phyloP scores from a whole-genome alignment of 129 eudicot genomes.

The sunflower (Helianthus annuus) region DNA sequence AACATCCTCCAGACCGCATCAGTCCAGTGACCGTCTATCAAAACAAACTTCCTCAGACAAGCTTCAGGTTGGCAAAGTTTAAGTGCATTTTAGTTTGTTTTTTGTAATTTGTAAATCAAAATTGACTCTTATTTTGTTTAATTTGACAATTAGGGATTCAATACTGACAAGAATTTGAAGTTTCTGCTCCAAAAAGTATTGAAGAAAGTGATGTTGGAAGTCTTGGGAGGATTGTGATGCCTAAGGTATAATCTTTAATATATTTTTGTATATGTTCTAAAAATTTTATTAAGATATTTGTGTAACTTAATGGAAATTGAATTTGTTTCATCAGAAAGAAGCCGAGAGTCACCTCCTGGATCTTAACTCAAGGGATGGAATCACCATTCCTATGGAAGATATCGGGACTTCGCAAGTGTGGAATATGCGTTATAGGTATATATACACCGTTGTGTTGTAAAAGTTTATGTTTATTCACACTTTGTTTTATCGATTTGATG shows the following conservation, averaged over 20 bases:
- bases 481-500: background rate
- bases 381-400: slow-evolving; percentile 83
- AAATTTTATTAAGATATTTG: background rate
- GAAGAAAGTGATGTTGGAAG: slow-evolving; percentile 98
- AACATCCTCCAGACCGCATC: slow-evolving; percentile 30
- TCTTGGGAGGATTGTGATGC: slow-evolving; percentile 96
- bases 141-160: slow-evolving; percentile 48
- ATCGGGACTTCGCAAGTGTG: slow-evolving; percentile 92
- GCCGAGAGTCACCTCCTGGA: slow-evolving; percentile 96
- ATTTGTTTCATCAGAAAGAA: slow-evolving; percentile 61
- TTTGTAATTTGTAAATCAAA: background rate
- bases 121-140: background rate
- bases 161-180: slow-evolving; percentile 83
- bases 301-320: background rate
- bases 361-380: slow-evolving; percentile 86
- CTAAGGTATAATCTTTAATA: slow-evolving; percentile 49
- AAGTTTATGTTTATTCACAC: background rate
- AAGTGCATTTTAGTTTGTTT: background rate
- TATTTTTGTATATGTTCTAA: background rate
- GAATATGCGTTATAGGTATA: slow-evolving; percentile 96
- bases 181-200: slow-evolving; percentile 89
- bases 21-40: slow-evolving; percentile 19
- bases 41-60: slow-evolving; percentile 6
- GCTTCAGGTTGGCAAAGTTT: slow-evolving; percentile 40
- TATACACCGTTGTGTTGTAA: background rate